A percentile compares a stretch with the other conserved stretches of the same genome.
Conservation (phyloP, 495 filamentous ascomycete genomes). For the Lasiosphaeria ovina region DNA sequence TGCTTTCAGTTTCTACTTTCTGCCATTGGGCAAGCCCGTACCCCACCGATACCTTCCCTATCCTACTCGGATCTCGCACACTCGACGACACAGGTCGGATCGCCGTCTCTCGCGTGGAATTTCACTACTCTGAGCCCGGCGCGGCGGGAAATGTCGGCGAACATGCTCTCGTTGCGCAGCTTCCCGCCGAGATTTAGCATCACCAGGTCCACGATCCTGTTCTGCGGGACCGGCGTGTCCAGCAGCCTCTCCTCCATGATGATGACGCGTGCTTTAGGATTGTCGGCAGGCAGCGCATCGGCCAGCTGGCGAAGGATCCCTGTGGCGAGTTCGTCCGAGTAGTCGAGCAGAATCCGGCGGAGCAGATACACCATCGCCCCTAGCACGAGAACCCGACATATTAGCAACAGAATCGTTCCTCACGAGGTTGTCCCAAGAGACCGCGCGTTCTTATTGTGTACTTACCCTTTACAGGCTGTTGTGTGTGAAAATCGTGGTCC, state of each 20-base stretch:
- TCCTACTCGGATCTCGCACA: slow-evolving; percentile 13
- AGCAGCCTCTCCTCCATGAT: slow-evolving; percentile 30
- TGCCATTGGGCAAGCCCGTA: too few species aligned
- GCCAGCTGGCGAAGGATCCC: slow-evolving; percentile 40
- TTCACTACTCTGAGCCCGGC: slow-evolving; percentile 27
- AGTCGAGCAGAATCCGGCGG: slow-evolving; percentile 54
- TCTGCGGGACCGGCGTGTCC: slow-evolving; percentile 19
- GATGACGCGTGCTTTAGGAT: slow-evolving; percentile 25
- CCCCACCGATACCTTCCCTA: too few species aligned
- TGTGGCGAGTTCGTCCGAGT: slow-evolving; percentile 37
- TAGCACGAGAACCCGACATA: slow-evolving; percentile 16
- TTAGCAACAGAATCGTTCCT: background rate
- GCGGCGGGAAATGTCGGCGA: slow-evolving; percentile 10
- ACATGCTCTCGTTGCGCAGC: slow-evolving; percentile 26
- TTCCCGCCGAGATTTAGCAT: slow-evolving; percentile 36
- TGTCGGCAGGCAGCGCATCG: slow-evolving; percentile 36
- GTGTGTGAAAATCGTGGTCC: slow-evolving; percentile 40
- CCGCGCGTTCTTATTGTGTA: too few species aligned
- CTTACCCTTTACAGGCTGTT: slow-evolving; percentile 42
- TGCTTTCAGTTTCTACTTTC: too few species aligned
- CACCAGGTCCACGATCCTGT: slow-evolving; percentile 30
- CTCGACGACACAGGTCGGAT: slow-evolving; percentile 26
- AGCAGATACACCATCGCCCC: slow-evolving; percentile 51
- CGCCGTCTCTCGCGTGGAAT: slow-evolving; percentile 18
- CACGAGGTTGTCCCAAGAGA: background rate